These are phyloP conservation scores for Elasticomyces elasticus DNA, from an alignment of 495 filamentous ascomycete species.

Conservation along the genomic window DNA sequence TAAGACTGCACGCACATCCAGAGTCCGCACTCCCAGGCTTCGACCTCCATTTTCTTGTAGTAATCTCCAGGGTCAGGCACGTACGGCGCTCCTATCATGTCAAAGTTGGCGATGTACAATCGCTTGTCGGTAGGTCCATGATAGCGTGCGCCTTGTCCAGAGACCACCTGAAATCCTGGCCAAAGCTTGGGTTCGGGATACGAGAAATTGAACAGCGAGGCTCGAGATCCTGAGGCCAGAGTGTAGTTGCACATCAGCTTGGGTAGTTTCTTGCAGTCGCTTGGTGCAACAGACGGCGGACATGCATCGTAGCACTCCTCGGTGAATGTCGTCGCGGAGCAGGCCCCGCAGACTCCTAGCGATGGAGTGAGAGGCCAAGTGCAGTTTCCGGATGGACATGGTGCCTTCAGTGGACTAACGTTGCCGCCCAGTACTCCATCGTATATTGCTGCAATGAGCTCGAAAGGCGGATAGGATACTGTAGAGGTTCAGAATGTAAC, in stretches of 20 bases:
- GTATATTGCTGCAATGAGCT: neutral
- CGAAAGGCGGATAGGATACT: neutral
- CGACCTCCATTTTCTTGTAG: neutral
- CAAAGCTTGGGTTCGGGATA: neutral
- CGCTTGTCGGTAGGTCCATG: neutral
- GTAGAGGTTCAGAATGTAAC: neutral
- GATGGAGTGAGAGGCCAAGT: neutral
- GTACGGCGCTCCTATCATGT: neutral
- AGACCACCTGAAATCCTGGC: neutral
- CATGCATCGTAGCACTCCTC: neutral
- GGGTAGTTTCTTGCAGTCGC: neutral
- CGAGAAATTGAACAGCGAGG: neutral
- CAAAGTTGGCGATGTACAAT: conserved; percentile 2
- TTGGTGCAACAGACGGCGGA: neutral
- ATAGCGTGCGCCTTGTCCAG: neutral
- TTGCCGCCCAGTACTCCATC: neutral
- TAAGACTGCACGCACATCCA: neutral
- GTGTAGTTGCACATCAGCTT: neutral
- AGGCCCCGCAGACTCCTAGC: neutral
- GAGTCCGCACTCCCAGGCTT: neutral
- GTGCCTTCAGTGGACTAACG: neutral
- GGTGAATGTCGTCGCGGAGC: neutral
- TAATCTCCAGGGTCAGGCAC: neutral
- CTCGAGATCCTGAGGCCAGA: neutral
- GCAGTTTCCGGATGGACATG: neutral